phyloP scores from a whole-genome alignment of 2,329 filamentous ascomycete species.

The Teratosphaeria pseudoeucalypti region DNA sequence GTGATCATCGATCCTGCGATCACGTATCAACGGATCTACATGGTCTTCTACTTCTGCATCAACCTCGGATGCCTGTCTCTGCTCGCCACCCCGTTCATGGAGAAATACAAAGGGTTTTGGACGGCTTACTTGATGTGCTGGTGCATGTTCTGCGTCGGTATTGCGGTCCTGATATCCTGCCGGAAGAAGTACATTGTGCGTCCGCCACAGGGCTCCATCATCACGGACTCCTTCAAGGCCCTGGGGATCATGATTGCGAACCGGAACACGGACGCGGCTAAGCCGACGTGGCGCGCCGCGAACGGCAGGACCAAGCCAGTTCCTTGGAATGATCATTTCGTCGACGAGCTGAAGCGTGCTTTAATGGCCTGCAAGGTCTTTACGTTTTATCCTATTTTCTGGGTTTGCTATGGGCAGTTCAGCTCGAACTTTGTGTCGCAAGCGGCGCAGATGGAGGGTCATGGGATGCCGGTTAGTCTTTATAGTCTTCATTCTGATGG shows the following conservation, averaged over 20 bases:
- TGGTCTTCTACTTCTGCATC: constrained; percentile 64
- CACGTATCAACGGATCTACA: constrained; percentile 40
- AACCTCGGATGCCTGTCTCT: constrained; percentile 61
- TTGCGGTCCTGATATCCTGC: constrained; percentile 40
- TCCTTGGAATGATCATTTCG: constrained; percentile 58
- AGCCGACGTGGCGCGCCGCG: constrained; percentile 53
- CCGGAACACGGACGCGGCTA: constrained; percentile 51
- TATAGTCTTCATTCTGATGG: neutral
- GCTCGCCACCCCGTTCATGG: constrained; percentile 58
- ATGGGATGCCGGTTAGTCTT: constrained; percentile 26
- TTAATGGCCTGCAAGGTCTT: constrained; percentile 61
- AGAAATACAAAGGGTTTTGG: constrained; percentile 57
- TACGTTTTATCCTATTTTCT: constrained; percentile 37
- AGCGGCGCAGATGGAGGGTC: constrained; percentile 36
- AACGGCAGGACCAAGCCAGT: constrained; percentile 36
- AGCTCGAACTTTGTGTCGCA: constrained; percentile 39
- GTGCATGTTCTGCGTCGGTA: constrained; percentile 53
- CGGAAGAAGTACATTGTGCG: constrained; percentile 30
- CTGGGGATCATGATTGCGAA: constrained; percentile 45
- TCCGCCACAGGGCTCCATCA: constrained; percentile 51
- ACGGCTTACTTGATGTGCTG: constrained; percentile 53
- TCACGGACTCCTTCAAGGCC: constrained; percentile 55
- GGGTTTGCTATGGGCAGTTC: constrained; percentile 30
- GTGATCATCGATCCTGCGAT: constrained; percentile 38
- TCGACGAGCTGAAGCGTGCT: constrained; percentile 61